Evolutionary conservation across 495 filamentous ascomycete species (phyloP), one percentile per base, ranked within the genome.

Genomic region (Tetracladium setigerum): DNA sequence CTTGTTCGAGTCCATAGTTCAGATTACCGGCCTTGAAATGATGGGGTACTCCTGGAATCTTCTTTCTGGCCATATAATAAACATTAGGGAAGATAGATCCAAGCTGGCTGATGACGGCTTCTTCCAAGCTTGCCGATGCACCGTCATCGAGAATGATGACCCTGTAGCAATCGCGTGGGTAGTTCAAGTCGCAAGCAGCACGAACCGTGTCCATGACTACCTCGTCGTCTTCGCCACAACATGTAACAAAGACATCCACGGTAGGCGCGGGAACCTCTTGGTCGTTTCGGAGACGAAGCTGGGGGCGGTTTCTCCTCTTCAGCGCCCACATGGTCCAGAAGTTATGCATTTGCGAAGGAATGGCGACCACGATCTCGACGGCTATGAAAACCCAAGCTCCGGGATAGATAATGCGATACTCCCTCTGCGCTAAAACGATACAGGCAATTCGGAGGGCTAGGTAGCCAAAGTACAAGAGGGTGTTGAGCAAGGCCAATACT

Each of bases 1-100:
- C 54, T 31, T 69, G 52, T 4, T 64, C 63, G 6, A 77, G 52
- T 30, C 67, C 73, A 47, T 67, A 67, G 52, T 74, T 74, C n/a
- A 78, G 60, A 46, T 78, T 78, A 35, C 75, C 75, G 6, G 72
- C 70, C 56, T 78, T 78, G 62, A 70, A 77, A 54, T 73, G 65
- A 50, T 74, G 67, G 2, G 69, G 71, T 13, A 67, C 63, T 30
- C 69, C 70, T 4, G 62, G 64, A 6, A 60, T 61, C 49, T 75
- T 74, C 45, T 61, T 54, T 22, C 72, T 65, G 1, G 67, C 57
- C 35, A 69, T 61, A 46, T 77, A 77, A 47, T 60, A 63, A 2
- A 76, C 17, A 30, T 76, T 69, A 1, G 56, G 57, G 47, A 61
- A 68, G 24, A 47, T 46, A 4, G 24, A 18, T 4, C 32, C 33